Evolutionary conservation across 1,139 yeast genomes (phyloP).

Genomic region (Lodderomyces metapsilosis): DNA sequence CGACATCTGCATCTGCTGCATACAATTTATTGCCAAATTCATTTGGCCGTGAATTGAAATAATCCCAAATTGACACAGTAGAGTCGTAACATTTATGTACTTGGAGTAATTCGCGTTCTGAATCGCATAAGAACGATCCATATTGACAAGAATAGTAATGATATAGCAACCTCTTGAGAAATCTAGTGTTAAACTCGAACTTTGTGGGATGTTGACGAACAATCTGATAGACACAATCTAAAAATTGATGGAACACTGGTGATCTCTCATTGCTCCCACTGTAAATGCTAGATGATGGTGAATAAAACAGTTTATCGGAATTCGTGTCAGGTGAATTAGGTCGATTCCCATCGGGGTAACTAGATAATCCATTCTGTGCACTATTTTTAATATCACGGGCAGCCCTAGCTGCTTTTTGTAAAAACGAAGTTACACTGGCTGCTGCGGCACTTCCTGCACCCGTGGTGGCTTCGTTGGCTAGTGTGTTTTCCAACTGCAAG

Average conservation of each 20-base stretch:
- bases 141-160: conserved; percentile 93
- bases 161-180: conserved; percentile 76
- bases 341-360: conserved; percentile 3
- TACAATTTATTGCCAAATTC: conserved; percentile 66
- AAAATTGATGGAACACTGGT: conserved; percentile 90
- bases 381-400: conserved; percentile 44
- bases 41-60: conserved; percentile 70
- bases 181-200: conserved; percentile 88
- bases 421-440: conserved; percentile 21
- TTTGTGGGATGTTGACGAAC: conserved; percentile 64
- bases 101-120: conserved; percentile 56
- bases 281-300: conserved; percentile 23
- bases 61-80: conserved; percentile 91
- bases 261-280: conserved; percentile 55
- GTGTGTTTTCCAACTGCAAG: conserved; percentile 10
- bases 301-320: conserved; percentile 13
- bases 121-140: conserved; percentile 81
- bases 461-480: conserved; percentile 12
- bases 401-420: conserved; percentile 47
- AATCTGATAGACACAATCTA: conserved; percentile 85
- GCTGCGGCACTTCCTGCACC: conserved; percentile 11
- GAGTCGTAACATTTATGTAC: conserved; percentile 35
- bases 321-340: conserved; percentile 11
- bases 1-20: conserved; percentile 20
- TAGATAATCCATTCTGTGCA: conserved; percentile 23